Conservation (phyloP, 192 early-diverging fungal species). For the Entophlyctis luteolus region DNA sequence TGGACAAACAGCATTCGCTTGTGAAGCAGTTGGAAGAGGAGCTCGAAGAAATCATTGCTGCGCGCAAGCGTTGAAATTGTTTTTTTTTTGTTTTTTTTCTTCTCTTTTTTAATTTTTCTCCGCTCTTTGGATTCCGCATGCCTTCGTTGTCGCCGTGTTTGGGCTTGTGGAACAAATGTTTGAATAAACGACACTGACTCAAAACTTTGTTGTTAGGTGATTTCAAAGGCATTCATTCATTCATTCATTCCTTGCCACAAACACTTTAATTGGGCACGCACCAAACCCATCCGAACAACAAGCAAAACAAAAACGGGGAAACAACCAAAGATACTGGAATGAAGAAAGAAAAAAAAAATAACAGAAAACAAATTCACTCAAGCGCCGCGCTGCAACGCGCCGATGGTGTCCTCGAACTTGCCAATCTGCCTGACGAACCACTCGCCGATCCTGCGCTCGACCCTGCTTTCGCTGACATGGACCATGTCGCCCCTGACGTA, state of each 20-base stretch:
- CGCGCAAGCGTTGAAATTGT: slow-evolving; percentile 29
- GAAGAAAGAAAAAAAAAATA: no score
- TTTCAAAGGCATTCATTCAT: no score
- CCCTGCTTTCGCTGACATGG: slow-evolving; percentile 89
- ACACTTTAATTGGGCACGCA: no score
- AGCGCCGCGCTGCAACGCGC: neutral
- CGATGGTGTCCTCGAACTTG: slow-evolving; percentile 69
- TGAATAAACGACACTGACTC: neutral
- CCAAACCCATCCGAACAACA: no score
- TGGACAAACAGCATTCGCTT: slow-evolving; percentile 81
- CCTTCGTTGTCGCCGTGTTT: neutral
- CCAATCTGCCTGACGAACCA: slow-evolving; percentile 95
- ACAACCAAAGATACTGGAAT: no score
- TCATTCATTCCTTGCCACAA: no score
- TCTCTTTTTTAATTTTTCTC: neutral
- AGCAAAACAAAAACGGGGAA: no score
- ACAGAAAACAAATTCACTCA: neutral
- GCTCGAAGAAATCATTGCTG: slow-evolving; percentile 50
- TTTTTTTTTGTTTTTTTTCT: neutral
- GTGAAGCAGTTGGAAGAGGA: slow-evolving; percentile 93
- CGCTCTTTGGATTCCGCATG: neutral
- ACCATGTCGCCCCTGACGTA: slow-evolving; percentile 90
- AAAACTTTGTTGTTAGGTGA: no score
- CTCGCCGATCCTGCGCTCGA: slow-evolving; percentile 88
- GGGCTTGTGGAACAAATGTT: neutral